Conservation (phyloP, 345 rosid species). For the Citrus mangshanensis region DNA sequence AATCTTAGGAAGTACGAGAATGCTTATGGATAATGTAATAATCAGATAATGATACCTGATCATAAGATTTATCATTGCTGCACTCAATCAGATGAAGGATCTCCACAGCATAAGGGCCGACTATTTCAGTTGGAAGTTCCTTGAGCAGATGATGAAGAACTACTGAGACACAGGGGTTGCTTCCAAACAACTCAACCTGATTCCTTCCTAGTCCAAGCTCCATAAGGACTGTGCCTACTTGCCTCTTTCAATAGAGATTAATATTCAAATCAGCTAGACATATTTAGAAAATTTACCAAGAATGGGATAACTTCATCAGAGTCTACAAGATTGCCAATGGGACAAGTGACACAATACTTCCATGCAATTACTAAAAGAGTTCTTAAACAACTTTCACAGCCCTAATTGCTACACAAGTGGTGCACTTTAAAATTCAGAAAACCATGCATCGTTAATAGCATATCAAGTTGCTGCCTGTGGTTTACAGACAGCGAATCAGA, state of each 20-base stretch:
- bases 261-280: slow-evolving; percentile 10
- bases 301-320: not conserved
- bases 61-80: slow-evolving; percentile 62
- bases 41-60: slow-evolving; percentile 52
- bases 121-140: slow-evolving; percentile 66
- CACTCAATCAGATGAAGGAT: slow-evolving; percentile 62
- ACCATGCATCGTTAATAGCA: not conserved
- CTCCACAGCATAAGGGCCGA: slow-evolving; percentile 57
- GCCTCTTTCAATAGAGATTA: slow-evolving; percentile 39
- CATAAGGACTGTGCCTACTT: slow-evolving; percentile 42
- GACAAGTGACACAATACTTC: not conserved
- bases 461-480: not conserved
- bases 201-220: slow-evolving; percentile 68
- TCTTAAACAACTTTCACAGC: slow-evolving; percentile 1
- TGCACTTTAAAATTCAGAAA: not conserved
- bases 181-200: slow-evolving; percentile 36
- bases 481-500: slow-evolving; percentile 10
- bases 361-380: not conserved
- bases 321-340: not conserved
- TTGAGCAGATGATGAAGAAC: slow-evolving; percentile 75
- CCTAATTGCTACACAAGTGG: not conserved
- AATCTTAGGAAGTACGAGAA: not conserved
- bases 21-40: not conserved
- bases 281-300: not conserved
- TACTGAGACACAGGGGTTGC: slow-evolving; percentile 52